Base-by-base conservation (phyloP, 2,329 filamentous ascomycete genomes). In the Albophoma yamanashiensis region DNA sequence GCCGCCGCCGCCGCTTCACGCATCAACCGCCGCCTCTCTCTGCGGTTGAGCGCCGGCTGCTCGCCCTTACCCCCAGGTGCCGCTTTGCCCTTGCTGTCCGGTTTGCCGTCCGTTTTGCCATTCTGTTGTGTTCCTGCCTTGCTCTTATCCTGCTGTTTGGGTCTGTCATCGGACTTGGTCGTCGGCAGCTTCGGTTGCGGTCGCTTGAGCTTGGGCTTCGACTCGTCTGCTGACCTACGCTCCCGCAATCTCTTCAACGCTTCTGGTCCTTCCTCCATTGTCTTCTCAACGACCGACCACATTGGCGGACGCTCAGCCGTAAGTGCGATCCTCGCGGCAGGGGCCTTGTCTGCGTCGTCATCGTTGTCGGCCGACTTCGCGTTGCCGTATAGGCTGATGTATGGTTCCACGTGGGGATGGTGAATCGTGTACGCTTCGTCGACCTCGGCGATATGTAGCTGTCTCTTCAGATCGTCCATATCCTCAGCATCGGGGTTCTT, bases 391-490 rank as follows among this genome's bases (percentile, higher is more conserved):
- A 88, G 70, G 66, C 83, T 85, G 64, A 89, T 79, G 72, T 94
- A 94, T 27, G 81, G 77, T 71, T 89, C 85, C 67, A 86, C 78
- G 53, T 89, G 82, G 1, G 90, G 90, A 63, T 84, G 89, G 72
- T 87, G 88, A 58, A 84, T 80, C 1, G 89, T 84, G 69, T 94
- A 94, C 66, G 89, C 86, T 63, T 89, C 77, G 68, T 93, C 89
- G 15, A 92, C 83, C 68, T 92, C 82, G 34, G 85, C 84, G 31
- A 84, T 77, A 69, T 90, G 87, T n/a, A 89, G 76, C 62, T 85
- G 79, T 8, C 72, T 72, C 65, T 82, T 76, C 56, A 89, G 71
- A 59, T 72, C 72, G 57, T 79, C 75, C 42, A 75, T 74, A 65
- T 85, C 82, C 56, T 81, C 77, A 1, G 78, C 71, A 42, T 82